Evolutionary conservation across 2,329 filamentous ascomycete genomes (phyloP), one percentile per base, ranked within the genome.

Genomic region (Ophiosphaerella narmari): DNA sequence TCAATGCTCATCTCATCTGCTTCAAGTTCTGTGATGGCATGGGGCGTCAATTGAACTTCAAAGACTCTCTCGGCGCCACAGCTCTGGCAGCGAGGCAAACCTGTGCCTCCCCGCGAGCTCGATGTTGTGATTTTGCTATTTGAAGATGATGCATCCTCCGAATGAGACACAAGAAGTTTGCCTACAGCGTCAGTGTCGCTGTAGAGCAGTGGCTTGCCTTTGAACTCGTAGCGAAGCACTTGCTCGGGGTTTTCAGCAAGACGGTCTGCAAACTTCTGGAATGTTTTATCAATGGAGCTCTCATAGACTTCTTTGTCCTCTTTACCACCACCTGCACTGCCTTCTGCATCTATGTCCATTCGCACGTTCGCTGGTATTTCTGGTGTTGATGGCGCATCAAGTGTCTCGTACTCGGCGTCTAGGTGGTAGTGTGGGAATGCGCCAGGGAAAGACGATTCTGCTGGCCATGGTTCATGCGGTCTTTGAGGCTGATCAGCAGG

Each of bases 321-420:
- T 39, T 76, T 75, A 2, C 68, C 68, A n/a, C 65, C 69, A 31
- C 59, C 64, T 7, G 58, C 57, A 38, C 57, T 55, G 32, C 62
- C 62, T 34, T 70, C 70, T 9, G 61, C 62, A 24, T 71, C 72
- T 18, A 76, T 66, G 38, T 74, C 73, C 46, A 75, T 74, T 46
- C 77, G 77, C 26, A 76, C 72, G 35, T 77, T 78, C 32, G 75
- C 68, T 4, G 76, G 80, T 37, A 82, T 80, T 26, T 75, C 74
- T 0, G 82, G 81, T 2, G 63, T 74, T 8, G 74, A 74, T 59
- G 85, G 67, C 14, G 74, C 71, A 54, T 90, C 90, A 23, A 97
- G 82, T 4, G 88, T 89, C 74, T 99, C 94, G 75, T 90, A 96
- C 67, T 96, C 93, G 43, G 93, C 93, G 62, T 97, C 94, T 43